Evolutionary conservation across 1,139 yeast species (phyloP), one percentile per base, ranked within the genome.

Genomic region (Casaregolazyma suthepensis): DNA sequence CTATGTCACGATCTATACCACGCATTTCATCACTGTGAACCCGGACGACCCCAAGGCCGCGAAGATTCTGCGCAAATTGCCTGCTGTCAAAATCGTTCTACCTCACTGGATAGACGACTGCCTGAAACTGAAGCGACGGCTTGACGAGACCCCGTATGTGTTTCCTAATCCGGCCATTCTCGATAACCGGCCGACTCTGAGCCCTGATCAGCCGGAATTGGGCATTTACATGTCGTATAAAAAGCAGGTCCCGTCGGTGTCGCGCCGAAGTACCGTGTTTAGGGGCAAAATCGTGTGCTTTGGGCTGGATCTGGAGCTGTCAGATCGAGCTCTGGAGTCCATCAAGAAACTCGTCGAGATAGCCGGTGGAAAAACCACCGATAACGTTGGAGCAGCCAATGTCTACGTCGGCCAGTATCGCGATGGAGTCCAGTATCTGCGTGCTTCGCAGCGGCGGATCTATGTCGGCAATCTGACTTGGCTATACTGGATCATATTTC

Each of bases 71-170:
- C 4, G 17, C 3, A 48, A 44, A 42, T 23, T 42, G 46, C 50
- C 70, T 78, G 37, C 73, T 38, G 81, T 88, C 45, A 78, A 80
- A 55, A 75, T 87, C 6, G 93, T 90, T 1, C 71, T 78, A 12
- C 95, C 96, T 0, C 80, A 80, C 31, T 91, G 97, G 75, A 61
- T 75, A 35, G 82, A 84, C 56, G 87, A 82, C 57, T 85, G 93
- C 62, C 73, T 89, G 56, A 80, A 75, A 53, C 65, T 75, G 48
- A 76, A 83, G 23, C 66, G 73, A 51, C 73, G 71, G 51, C 68
- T 85, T 17, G 80, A 78, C 52, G 91, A 81, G 52, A 58, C 66
- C 0, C 77, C 79, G 0, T 87, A 85, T 63, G 59, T 76, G 12
- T 68, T 84, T 40, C 73, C 65, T 10, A 50, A 61, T 31, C 64